These are phyloP conservation scores for Candida pseudoviswanathii DNA, from an alignment of 1,139 yeast genomes.

Conservation along the genomic window DNA sequence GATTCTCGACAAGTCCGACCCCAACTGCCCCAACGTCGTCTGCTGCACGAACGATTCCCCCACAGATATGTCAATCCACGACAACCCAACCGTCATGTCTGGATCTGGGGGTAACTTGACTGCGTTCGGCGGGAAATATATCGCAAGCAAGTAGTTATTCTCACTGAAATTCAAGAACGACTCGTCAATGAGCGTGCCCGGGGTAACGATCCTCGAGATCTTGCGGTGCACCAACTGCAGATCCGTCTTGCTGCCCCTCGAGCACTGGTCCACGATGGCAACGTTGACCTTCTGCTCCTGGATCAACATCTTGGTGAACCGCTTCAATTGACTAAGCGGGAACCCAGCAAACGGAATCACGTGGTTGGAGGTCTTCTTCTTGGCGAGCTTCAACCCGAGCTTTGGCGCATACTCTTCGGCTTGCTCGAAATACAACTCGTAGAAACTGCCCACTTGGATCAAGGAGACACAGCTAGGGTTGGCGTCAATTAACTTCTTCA, in stretches of 20 bases:
- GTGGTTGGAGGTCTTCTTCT: slow-evolving; percentile 43
- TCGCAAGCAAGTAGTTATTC: slow-evolving; percentile 70
- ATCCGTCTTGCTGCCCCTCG: slow-evolving; percentile 23
- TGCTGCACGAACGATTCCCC: slow-evolving; percentile 76
- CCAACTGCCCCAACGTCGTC: slow-evolving; percentile 54
- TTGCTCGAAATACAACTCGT: slow-evolving; percentile 86
- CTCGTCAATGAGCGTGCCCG: slow-evolving; percentile 92
- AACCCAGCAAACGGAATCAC: slow-evolving; percentile 89
- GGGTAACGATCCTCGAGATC: slow-evolving; percentile 80
- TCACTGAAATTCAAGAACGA: slow-evolving; percentile 72
- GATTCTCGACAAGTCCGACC: slow-evolving; percentile 64
- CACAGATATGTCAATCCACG: slow-evolving; percentile 89
- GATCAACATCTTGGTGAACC: slow-evolving; percentile 73
- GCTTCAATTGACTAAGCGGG: slow-evolving; percentile 69
- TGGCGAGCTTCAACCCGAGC: slow-evolving; percentile 58
- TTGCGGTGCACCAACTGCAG: slow-evolving; percentile 58
- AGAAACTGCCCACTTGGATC: slow-evolving; percentile 88
- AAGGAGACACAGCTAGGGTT: slow-evolving; percentile 72
- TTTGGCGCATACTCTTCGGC: slow-evolving; percentile 74
- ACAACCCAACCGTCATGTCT: slow-evolving; percentile 61
- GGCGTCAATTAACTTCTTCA: slow-evolving; percentile 35
- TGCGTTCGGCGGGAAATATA: slow-evolving; percentile 57
- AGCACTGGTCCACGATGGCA: slow-evolving; percentile 76
- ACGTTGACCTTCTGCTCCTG: slow-evolving; percentile 70
- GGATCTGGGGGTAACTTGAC: slow-evolving; percentile 47